A percentile compares a stretch with the other conserved stretches of the same genome.
Evolutionary conservation across 768 basidiomycete genomes (phyloP).

Genomic region (Mycena filopes): DNA sequence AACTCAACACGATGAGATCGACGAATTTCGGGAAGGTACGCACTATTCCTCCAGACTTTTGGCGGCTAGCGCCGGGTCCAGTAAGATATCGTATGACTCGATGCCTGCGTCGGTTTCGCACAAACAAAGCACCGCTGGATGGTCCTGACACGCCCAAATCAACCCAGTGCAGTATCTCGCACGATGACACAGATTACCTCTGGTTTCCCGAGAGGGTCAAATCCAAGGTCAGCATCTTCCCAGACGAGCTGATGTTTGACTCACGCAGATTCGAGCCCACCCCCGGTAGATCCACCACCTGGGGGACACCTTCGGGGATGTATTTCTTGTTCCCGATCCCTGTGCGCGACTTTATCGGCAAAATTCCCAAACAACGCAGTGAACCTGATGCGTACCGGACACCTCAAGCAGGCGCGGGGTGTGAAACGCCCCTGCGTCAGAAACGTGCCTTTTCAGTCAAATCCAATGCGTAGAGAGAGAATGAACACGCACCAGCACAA

Average conservation of each 20-base stretch:
- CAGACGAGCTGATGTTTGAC: neutral
- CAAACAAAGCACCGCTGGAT: neutral
- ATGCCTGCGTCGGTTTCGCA: constrained; percentile 6
- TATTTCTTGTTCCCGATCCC: neutral
- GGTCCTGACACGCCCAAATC: too few relatives aligned
- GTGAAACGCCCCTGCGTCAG: constrained; percentile 1
- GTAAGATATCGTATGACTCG: constrained; percentile 1
- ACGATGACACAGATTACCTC: constrained; percentile 2
- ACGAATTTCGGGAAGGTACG: neutral
- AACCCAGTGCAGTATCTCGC: too few relatives aligned
- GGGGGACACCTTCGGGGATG: neutral
- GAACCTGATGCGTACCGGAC: neutral
- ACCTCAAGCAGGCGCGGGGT: constrained; percentile 12
- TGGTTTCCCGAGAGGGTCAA: neutral
- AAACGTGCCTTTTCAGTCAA: too few relatives aligned
- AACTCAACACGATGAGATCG: neutral
- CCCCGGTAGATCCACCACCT: constrained; percentile 2
- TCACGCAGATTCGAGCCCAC: constrained; percentile 14
- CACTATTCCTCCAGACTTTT: constrained; percentile 1
- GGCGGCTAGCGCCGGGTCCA: neutral
- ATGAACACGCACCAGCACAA: constrained; percentile 2
- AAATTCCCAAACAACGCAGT: neutral
- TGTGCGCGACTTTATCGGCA: neutral
- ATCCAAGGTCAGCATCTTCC: neutral
- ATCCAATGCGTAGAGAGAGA: too few relatives aligned